A percentile compares a stretch with the other conserved stretches of the same genome.
Evolutionary conservation across 768 basidiomycete genomes (phyloP).

Genomic region (Hericium coralloides): DNA sequence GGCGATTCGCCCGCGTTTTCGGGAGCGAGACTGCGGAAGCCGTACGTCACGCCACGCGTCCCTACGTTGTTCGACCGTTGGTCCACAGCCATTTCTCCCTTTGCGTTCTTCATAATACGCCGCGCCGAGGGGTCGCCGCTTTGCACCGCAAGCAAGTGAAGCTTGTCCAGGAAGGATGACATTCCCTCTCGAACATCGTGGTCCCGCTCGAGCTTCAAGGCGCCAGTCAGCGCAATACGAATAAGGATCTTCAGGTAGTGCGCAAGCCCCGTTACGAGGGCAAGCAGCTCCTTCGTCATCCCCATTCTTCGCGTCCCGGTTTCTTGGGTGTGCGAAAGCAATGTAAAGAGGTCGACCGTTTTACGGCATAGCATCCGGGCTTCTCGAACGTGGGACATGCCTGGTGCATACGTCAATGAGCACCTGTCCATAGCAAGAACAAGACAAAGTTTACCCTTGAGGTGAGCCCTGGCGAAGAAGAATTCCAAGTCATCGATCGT

Average conservation of each 20-base stretch:
- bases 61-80: constrained; percentile 44
- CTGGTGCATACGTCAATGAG: constrained; percentile 28
- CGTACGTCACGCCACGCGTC: constrained; percentile 84
- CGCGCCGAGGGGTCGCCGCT: constrained; percentile 73
- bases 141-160: constrained; percentile 85
- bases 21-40: constrained; percentile 86
- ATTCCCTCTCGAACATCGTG: constrained; percentile 76
- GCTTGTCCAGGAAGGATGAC: constrained; percentile 83
- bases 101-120: constrained; percentile 66
- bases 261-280: constrained; percentile 96
- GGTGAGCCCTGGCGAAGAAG: constrained; percentile 66
- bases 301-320: constrained; percentile 85
- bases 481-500: constrained; percentile 95
- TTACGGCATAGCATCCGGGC: constrained; percentile 98
- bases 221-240: constrained; percentile 92
- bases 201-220: constrained; percentile 91
- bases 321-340: constrained; percentile 93
- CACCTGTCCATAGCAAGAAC: background rate
- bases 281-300: constrained; percentile 95
- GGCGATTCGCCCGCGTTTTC: constrained; percentile 87
- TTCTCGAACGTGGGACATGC: constrained; percentile 97
- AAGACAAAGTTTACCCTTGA: constrained; percentile 58
- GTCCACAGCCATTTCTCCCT: constrained; percentile 44
- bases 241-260: constrained; percentile 99
- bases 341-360: constrained; percentile 95